Evolutionary conservation across 257 asterid genomes (phyloP), one percentile per base, ranked within the genome.

Genomic region (Solanum commersonii): DNA sequence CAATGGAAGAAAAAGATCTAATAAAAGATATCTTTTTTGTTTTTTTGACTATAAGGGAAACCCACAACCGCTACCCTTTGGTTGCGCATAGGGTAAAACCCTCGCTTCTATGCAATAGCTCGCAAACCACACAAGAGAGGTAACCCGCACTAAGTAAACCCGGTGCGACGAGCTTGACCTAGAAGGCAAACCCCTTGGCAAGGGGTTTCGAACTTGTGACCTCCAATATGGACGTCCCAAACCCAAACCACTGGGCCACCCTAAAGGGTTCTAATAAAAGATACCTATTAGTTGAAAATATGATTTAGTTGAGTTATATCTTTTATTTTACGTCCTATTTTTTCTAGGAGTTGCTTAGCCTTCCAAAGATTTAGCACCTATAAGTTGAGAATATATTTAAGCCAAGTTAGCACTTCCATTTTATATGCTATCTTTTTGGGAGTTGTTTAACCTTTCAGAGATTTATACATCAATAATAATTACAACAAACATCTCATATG

Each of bases 41-140:
- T 52, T 52, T 0, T 49, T 52, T 16, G 20, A 52, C 0, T 4
- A 52, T 10, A 49, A 16, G 60, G 6, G 3, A 49, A 49, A 49
- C 60, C 60, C 0, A 1, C 22, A 49, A 0, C 60, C 22, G 60
- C 60, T 15, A 49, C 9, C 60, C 23, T 5, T 52, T 6, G 23
- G 3, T 1, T 52, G 60, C 0, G 0, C 23, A 16, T 0, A 16
- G 1, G 0, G 60, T 16, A 52, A 16, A 52, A 52, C 23, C 60
- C 23, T 52, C 23, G 23, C 9, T 52, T 0, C 23, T 52, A 16
- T 52, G 1, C 23, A 52, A 52, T 52, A 52, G 23, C 60, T 52
- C 8, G 9, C 60, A 18, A 52, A 2, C 23, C 0, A 16, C 22
- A 52, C 10, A 6, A 0, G 23, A 16, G 23, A 16, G 10, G 23